These are phyloP conservation scores for Blastocystis hominis DNA, from an alignment of 352 stramenopile genomes.

Conservation along the genomic window DNA sequence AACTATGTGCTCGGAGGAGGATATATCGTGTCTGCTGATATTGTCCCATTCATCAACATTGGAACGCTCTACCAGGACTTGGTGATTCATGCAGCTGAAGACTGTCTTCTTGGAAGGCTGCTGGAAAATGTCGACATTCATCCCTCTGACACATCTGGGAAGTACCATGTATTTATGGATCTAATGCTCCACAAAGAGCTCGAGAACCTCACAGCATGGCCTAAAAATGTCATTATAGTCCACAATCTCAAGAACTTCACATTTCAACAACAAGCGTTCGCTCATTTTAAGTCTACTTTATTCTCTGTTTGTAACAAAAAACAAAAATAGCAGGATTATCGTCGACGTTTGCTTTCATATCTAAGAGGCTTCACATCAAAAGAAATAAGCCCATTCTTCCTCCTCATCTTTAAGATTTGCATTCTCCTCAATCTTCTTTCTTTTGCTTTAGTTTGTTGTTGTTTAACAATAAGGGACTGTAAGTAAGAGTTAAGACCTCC, in stretches of 20 bases:
- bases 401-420: conserved; percentile 21
- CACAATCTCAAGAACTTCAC: not conserved
- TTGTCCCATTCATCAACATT: not conserved
- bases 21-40: not conserved
- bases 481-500: not conserved
- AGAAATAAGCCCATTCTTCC: conserved; percentile 9
- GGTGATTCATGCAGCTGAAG: not conserved
- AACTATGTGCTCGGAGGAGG: not conserved
- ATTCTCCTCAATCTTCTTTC: conserved; percentile 33
- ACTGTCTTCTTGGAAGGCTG: not conserved
- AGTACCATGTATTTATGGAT: not conserved
- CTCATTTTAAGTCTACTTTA: not conserved
- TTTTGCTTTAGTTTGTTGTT: not conserved
- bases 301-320: not conserved
- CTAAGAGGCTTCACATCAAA: not conserved
- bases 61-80: not conserved
- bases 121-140: not conserved
- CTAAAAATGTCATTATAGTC: not conserved
- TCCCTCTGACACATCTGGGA: not conserved
- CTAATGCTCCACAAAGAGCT: not conserved
- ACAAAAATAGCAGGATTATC: not conserved
- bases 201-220: not conserved
- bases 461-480: not conserved
- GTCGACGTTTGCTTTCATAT: conserved; percentile 27
- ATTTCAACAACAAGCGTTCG: not conserved